Evolutionary conservation across 1,284 basidiomycete species (phyloP).

Genomic region (Ustilago vetiveriae): DNA sequence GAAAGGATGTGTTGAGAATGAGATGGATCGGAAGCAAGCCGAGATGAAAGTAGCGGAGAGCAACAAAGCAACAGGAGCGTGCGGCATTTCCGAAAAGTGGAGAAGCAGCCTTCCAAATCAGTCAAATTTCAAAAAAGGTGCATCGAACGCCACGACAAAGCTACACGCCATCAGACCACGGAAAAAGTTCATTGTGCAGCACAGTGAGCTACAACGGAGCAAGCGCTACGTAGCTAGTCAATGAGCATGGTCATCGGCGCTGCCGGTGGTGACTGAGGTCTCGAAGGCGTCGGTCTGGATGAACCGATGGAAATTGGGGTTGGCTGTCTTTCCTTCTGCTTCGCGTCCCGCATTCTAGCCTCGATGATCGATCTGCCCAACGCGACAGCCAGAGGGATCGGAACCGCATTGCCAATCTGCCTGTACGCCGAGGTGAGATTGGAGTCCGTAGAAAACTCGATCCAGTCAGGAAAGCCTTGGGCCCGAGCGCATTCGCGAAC

Average conservation of each 20-base stretch:
- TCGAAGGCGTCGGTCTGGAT: no score
- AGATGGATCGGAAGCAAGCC: slow-evolving; percentile 26
- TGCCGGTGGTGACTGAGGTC: no score
- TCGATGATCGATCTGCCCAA: slow-evolving; percentile 12
- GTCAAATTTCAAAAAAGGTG: neutral
- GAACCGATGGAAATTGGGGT: no score
- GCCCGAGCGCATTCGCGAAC: slow-evolving; percentile 42
- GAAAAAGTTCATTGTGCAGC: no score
- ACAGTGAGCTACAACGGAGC: no score
- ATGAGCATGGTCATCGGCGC: no score
- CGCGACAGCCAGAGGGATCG: slow-evolving; percentile 22
- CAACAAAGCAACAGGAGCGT: neutral
- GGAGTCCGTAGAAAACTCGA: slow-evolving; percentile 17
- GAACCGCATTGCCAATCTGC: slow-evolving; percentile 46
- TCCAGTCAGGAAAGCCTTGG: slow-evolving; percentile 41
- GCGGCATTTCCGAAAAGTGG: slow-evolving; percentile 34
- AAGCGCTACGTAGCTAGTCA: no score
- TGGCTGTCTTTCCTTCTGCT: neutral
- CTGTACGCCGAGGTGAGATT: slow-evolving; percentile 24
- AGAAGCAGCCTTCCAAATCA: slow-evolving; percentile 10
- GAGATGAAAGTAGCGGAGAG: slow-evolving; percentile 4
- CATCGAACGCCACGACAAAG: neutral
- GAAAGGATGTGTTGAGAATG: no score
- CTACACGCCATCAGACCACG: neutral
- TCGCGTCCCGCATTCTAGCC: slow-evolving; percentile 12